Percentiles rank a stretch among this genome's conserved stretches.
These are phyloP conservation scores for Heliophila coronopifolia DNA, from an alignment of 441 rosid species.

Conservation along the genomic window DNA sequence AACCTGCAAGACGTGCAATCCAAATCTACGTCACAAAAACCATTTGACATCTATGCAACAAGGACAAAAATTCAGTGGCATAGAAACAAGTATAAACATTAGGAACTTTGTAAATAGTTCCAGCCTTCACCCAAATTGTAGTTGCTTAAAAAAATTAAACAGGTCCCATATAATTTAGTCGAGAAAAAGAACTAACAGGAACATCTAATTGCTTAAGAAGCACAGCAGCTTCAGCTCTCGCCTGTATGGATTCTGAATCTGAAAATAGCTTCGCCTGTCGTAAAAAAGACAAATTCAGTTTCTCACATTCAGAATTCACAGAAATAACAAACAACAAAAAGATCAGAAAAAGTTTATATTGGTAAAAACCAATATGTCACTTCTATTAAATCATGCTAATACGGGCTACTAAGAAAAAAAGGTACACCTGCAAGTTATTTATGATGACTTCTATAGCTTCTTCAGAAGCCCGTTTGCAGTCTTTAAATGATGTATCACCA, in stretches of 20 bases:
- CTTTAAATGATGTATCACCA: slow-evolving; percentile 93
- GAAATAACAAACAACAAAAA: slow-evolving; percentile 9
- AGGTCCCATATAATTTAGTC: slow-evolving; percentile 16
- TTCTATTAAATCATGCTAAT: neutral
- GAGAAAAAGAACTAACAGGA: slow-evolving; percentile 55
- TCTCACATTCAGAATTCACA: slow-evolving; percentile 8
- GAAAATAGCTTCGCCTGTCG: slow-evolving; percentile 79
- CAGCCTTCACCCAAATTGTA: slow-evolving; percentile 5
- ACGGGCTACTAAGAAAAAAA: slow-evolving; percentile 13
- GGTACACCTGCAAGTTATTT: slow-evolving; percentile 69
- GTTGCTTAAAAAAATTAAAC: slow-evolving; percentile 7
- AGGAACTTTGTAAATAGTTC: slow-evolving; percentile 8
- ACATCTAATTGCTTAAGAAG: slow-evolving; percentile 90
- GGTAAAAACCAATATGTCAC: slow-evolving; percentile 3
- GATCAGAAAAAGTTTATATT: slow-evolving; percentile 3
- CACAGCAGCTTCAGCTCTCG: slow-evolving; percentile 96
- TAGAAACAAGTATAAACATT: slow-evolving; percentile 1
- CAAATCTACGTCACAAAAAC: slow-evolving; percentile 12
- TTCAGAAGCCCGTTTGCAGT: slow-evolving; percentile 91
- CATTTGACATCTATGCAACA: slow-evolving; percentile 6
- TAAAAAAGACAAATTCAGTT: slow-evolving; percentile 19
- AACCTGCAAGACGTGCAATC: slow-evolving; percentile 48
- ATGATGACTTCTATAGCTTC: slow-evolving; percentile 68
- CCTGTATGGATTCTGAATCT: slow-evolving; percentile 86
- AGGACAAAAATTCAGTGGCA: neutral